A percentile compares a stretch with the other conserved stretches of the same genome.
Conservation (phyloP, 148 eudicot genomes). For the Persicaria tinctoria region DNA sequence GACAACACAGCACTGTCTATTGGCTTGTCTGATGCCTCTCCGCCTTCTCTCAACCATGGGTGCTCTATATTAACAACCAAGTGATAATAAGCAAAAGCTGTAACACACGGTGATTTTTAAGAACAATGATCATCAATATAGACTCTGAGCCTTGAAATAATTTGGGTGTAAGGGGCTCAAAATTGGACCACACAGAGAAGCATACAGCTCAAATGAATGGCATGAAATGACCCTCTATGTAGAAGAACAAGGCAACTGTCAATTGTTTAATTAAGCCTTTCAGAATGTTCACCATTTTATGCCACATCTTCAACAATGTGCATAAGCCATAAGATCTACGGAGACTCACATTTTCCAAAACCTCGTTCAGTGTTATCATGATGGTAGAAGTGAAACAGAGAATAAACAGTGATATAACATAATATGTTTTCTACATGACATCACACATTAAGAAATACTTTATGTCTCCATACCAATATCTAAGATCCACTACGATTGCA, state of each 20-base stretch:
- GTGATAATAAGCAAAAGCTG: background rate
- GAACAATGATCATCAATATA: background rate
- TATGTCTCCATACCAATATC: background rate
- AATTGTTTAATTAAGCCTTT: background rate
- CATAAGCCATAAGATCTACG: background rate
- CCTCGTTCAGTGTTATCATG: background rate
- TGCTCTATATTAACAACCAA: constrained; percentile 40
- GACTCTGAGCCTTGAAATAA: background rate
- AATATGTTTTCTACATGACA: background rate
- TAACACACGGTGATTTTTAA: background rate
- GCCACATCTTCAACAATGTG: background rate
- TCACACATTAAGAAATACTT: background rate
- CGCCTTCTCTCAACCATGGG: constrained; percentile 88
- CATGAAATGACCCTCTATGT: background rate
- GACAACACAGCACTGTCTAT: constrained; percentile 88
- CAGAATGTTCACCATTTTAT: background rate
- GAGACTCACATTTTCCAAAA: background rate
- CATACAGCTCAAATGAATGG: background rate
- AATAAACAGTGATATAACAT: no score
- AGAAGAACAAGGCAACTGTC: background rate
- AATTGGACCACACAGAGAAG: background rate
- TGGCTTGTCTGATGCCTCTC: constrained; percentile 85
- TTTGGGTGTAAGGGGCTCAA: background rate
- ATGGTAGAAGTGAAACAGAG: background rate
- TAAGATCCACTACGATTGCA: background rate